Evolutionary conservation across 208 protist species (phyloP).

Genomic region (Leishmania aethiopica): DNA sequence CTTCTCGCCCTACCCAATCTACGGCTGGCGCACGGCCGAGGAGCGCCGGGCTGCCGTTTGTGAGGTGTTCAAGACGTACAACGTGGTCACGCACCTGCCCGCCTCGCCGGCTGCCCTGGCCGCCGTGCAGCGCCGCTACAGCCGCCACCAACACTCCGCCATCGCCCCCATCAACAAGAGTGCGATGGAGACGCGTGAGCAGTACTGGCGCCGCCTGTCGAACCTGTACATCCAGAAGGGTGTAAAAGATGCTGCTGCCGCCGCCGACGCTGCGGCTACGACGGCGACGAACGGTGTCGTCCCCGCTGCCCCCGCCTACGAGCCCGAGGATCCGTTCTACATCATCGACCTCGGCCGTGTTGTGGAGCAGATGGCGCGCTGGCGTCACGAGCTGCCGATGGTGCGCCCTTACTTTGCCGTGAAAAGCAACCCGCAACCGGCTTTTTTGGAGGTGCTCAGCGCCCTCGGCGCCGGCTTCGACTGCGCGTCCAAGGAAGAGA

Average conservation of each 20-base stretch:
- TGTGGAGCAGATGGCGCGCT: slow-evolving; percentile 69
- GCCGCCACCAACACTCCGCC: background rate
- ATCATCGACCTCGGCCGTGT: slow-evolving; percentile 77
- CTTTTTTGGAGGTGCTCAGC: slow-evolving; percentile 59
- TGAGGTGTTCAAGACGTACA: slow-evolving; percentile 29
- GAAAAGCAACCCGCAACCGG: slow-evolving; percentile 78
- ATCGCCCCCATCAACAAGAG: background rate
- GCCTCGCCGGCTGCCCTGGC: slow-evolving; percentile 10
- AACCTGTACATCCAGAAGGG: slow-evolving; percentile 42
- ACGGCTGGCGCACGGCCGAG: slow-evolving; percentile 38
- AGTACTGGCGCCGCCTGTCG: slow-evolving; percentile 54
- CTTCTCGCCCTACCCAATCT: slow-evolving; percentile 45
- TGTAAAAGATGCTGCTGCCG: background rate
- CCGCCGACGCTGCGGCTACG: background rate
- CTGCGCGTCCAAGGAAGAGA: slow-evolving; percentile 76
- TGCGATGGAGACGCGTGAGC: slow-evolving; percentile 41
- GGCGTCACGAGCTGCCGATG: slow-evolving; percentile 65
- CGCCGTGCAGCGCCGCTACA: slow-evolving; percentile 10
- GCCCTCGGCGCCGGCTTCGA: slow-evolving; percentile 82
- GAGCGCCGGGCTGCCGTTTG: slow-evolving; percentile 40
- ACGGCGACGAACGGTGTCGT: background rate
- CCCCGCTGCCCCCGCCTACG: slow-evolving; percentile 5
- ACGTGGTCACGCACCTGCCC: slow-evolving; percentile 31
- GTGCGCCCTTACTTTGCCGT: slow-evolving; percentile 84
- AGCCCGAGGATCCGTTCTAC: slow-evolving; percentile 73